phyloP scores from a whole-genome alignment of 306 rosid species.

The Lathyrus aphaca region DNA sequence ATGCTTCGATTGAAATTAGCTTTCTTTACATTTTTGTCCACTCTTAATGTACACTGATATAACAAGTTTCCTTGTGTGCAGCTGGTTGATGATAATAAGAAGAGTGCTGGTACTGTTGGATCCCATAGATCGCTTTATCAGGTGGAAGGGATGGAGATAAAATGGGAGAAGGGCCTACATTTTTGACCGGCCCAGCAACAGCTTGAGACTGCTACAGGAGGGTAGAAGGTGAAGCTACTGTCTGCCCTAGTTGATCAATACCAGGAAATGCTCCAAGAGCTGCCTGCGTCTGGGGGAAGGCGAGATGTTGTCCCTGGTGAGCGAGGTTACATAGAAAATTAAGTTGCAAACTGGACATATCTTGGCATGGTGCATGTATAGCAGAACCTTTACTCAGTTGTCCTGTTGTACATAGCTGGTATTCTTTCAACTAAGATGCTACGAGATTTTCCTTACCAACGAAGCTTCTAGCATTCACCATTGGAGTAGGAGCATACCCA shows the following conservation, averaged over 20 bases:
- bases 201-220: slow-evolving; percentile 71
- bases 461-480: slow-evolving; percentile 61
- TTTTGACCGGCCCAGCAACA: slow-evolving; percentile 63
- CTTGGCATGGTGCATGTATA: slow-evolving; percentile 58
- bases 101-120: too few species aligned
- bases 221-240: slow-evolving; percentile 60
- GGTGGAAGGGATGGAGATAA: slow-evolving; percentile 72
- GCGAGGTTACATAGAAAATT: slow-evolving; percentile 64
- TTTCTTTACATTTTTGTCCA: too few species aligned
- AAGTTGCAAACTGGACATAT: slow-evolving; percentile 61
- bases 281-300: slow-evolving; percentile 63
- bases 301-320: slow-evolving; percentile 64
- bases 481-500: too few species aligned
- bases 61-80: too few species aligned
- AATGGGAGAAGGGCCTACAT: slow-evolving; percentile 57
- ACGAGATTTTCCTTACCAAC: slow-evolving; percentile 63
- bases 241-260: slow-evolving; percentile 62
- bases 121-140: too few species aligned
- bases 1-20: too few species aligned
- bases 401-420: slow-evolving; percentile 68
- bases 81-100: too few species aligned
- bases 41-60: too few species aligned
- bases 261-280: slow-evolving; percentile 64
- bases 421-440: slow-evolving; percentile 73
- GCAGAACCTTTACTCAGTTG: slow-evolving; percentile 73